phyloP scores from a whole-genome alignment of 176 grass and related monocot genomes.

The Alloteropsis semialata region DNA sequence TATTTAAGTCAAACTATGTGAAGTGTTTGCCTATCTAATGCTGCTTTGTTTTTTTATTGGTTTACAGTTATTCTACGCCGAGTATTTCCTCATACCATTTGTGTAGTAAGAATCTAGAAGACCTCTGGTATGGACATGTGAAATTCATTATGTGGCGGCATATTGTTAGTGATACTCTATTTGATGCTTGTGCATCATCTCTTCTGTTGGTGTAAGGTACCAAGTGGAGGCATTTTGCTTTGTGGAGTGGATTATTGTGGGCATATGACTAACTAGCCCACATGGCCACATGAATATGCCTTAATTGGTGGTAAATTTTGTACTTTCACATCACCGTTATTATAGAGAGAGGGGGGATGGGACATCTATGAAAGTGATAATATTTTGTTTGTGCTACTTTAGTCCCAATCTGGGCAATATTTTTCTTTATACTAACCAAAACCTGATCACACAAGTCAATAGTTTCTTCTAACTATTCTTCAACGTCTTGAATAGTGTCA shows the following conservation, averaged over 20 bases:
- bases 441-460: not conserved
- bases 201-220: not conserved
- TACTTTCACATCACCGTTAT: not conserved
- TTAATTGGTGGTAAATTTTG: not conserved
- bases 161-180: not conserved
- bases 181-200: not conserved
- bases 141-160: not conserved
- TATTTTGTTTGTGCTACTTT: not conserved
- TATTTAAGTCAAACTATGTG: not conserved
- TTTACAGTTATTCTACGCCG: slow-evolving; percentile 74
- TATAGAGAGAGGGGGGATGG: not conserved
- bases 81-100: slow-evolving; percentile 87
- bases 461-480: not conserved
- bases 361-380: not conserved
- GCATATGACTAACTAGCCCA: not conserved
- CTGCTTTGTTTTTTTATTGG: not conserved
- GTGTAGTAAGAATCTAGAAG: slow-evolving; percentile 27
- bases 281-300: not conserved
- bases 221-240: not conserved
- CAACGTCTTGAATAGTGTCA: not conserved
- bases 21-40: not conserved
- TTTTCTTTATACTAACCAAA: not conserved
- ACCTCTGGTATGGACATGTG: not conserved
- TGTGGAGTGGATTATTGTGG: not conserved
- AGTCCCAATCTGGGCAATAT: not conserved